Conservation (phyloP, 441 rosid species). For the Aquilaria agallochum region DNA sequence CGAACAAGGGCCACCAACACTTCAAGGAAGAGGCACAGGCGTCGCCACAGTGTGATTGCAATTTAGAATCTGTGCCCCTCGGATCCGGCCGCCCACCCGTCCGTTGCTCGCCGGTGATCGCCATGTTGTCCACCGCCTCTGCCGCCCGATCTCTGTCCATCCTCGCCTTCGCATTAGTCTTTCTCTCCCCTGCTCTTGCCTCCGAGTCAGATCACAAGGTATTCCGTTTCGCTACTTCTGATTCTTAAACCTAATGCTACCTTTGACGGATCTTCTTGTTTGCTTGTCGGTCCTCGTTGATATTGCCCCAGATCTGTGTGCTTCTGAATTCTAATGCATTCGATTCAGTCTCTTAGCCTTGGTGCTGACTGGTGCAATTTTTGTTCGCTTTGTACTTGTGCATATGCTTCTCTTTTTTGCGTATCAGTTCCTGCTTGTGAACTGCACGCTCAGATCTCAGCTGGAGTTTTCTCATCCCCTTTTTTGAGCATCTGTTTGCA, state of each 20-base stretch:
- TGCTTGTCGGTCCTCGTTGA: background rate
- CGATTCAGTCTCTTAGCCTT: background rate
- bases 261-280: conserved; percentile 20
- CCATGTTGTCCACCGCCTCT: conserved; percentile 46
- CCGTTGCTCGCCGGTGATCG: conserved; percentile 17
- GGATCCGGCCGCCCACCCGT: background rate
- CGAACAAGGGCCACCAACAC: too few species aligned
- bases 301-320: conserved; percentile 23
- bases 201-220: conserved; percentile 99
- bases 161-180: conserved; percentile 22
- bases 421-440: background rate
- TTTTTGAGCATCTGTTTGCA: too few species aligned
- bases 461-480: background rate
- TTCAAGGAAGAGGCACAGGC: conserved; percentile 8
- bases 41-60: too few species aligned
- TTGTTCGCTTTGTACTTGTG: background rate
- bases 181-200: conserved; percentile 44
- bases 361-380: background rate
- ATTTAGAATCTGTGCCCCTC: too few species aligned
- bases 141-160: conserved; percentile 28
- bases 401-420: background rate
- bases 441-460: conserved; percentile 12
- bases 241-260: background rate
- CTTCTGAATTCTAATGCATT: background rate
- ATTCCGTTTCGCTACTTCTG: background rate